These are phyloP conservation scores for Epichloe gansuensis DNA, from an alignment of 2,329 filamentous ascomycete genomes.

Conservation along the genomic window DNA sequence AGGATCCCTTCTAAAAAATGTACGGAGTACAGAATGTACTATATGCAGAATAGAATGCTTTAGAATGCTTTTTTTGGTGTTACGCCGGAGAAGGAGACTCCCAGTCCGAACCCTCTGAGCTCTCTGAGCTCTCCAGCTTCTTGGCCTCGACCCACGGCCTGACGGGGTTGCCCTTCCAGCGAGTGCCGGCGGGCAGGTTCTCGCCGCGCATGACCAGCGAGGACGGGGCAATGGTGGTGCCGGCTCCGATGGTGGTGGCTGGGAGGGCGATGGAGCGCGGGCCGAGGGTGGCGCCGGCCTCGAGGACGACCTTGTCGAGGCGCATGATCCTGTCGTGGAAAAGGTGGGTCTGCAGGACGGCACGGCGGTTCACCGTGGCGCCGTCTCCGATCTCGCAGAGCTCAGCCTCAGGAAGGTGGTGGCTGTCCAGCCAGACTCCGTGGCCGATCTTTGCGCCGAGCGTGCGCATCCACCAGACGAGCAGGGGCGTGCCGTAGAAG, in stretches of 20 bases:
- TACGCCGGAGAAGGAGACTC: background rate
- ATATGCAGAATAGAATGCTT: background rate
- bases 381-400: conserved; percentile 9
- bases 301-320: conserved; percentile 10
- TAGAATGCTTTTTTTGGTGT: background rate
- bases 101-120: conserved; percentile 4
- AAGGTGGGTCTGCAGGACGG: conserved; percentile 11
- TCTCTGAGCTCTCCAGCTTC: background rate
- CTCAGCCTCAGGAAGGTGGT: conserved; percentile 12
- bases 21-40: background rate
- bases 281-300: conserved; percentile 10
- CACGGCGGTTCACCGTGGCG: conserved; percentile 11
- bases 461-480: conserved; percentile 9
- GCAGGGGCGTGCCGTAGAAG: conserved; percentile 11
- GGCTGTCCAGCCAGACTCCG: conserved; percentile 13
- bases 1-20: background rate
- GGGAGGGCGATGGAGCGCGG: conserved; percentile 10
- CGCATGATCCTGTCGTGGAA: conserved; percentile 14
- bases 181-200: conserved; percentile 9
- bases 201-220: conserved; percentile 13
- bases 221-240: conserved; percentile 9
- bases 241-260: conserved; percentile 9
- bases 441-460: conserved; percentile 11
- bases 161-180: conserved; percentile 12
- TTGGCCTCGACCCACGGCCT: conserved; percentile 8